Base-by-base conservation (phyloP, 129 eudicot species). In the Oenanthe sinensis region DNA sequence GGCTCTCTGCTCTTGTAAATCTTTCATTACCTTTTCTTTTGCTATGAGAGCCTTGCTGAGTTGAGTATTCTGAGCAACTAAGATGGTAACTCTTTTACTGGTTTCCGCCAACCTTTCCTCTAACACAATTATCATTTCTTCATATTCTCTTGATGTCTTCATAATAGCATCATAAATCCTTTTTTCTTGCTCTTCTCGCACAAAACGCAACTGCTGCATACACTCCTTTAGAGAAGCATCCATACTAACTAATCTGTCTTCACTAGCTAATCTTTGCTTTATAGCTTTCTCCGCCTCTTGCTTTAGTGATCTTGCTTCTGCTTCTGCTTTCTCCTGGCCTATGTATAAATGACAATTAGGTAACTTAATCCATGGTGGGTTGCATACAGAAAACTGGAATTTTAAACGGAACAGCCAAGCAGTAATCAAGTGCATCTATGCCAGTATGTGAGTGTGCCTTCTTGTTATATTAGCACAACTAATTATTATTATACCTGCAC, bases 291-390 rank as follows among this genome's bases (percentile, higher is more conserved):
- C 91, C 20, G 89, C 87, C 79, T 95, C 97, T 87, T 91, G 84
- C 77, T 88, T 92, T 74, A 92, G 75, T 54, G 88, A 71, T 46
- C 83, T 76, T 58, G 90, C 94, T 68, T 92, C 96, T 44, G 87
- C 79, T 78, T 90, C 96, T 76, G 97, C 96, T 71, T 90, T 95
- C 84, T 88, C 94, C 97, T 92, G 92, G 36, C 97, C 98, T 95
- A 83, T 71, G 72, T 20, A 65, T 46, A n/a, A 28, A 36, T 22
- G 75, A 17, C 37, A 67, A 48, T 30, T 7, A 65, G 42, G 1
- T 45, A 8, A 48, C 16, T 49, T 55, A 6, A 9, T 36, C 36
- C 20, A 39, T 9, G 70, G 39, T 30, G 39, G 55, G 47, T 14
- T 47, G n/a, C 39, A 43, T 43, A 55, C 39, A 44, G 28, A 71